A percentile compares a stretch with the other conserved stretches of the same genome.
These are phyloP conservation scores for Thelonectria rubi DNA, from an alignment of 2,329 filamentous ascomycete species.

Conservation along the genomic window DNA sequence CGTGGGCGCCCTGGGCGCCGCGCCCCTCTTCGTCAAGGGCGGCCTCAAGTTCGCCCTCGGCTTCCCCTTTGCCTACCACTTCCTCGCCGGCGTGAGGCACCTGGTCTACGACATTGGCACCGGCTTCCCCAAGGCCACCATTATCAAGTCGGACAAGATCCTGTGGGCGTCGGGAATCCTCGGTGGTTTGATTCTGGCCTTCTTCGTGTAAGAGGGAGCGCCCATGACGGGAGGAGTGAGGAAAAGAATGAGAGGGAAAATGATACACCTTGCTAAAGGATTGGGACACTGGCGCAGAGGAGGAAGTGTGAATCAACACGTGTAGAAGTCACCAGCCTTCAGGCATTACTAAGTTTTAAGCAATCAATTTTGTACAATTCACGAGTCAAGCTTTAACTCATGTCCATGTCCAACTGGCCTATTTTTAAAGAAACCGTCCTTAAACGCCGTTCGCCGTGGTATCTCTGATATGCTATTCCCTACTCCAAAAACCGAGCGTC, in stretches of 20 bases:
- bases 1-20: conserved; percentile 66
- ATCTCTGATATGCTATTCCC: conserved; percentile 13
- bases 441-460: conserved; percentile 42
- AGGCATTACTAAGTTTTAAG: conserved; percentile 19
- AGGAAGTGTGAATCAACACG: conserved; percentile 7
- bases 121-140: conserved; percentile 60
- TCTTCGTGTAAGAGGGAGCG: conserved; percentile 53
- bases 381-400: not conserved
- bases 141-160: conserved; percentile 56
- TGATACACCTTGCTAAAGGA: not conserved
- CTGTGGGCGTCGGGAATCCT: conserved; percentile 59
- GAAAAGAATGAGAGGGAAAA: not conserved
- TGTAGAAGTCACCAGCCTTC: conserved; percentile 26
- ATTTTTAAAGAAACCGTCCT: conserved; percentile 27
- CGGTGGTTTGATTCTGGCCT: conserved; percentile 56
- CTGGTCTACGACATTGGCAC: conserved; percentile 61
- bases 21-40: conserved; percentile 69
- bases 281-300: conserved; percentile 3
- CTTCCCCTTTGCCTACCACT: conserved; percentile 69
- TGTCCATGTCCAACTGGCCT: conserved; percentile 3
- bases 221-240: not conserved
- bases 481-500: conserved; percentile 65
- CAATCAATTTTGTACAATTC: conserved; percentile 27
- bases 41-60: conserved; percentile 63
- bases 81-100: conserved; percentile 64